Evolutionary conservation across 331 rosid genomes (phyloP), one percentile per base, ranked within the genome.

Genomic region (Dryas integrifolia): DNA sequence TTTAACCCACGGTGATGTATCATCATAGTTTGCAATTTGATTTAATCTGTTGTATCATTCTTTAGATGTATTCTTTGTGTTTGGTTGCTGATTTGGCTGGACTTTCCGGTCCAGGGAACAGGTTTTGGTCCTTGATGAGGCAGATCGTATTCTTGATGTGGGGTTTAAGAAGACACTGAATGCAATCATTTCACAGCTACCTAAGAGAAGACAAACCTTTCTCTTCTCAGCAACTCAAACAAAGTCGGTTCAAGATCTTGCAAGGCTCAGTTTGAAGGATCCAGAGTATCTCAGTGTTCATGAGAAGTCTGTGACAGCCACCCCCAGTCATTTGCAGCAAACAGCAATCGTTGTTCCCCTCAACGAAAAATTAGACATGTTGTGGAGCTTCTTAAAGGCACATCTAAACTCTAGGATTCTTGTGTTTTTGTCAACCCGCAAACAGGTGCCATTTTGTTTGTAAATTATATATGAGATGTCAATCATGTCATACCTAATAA

Each of bases 181-280:
- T 82, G 98, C 96, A 15, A 88, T 94, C 74, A 74, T 94, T 71
- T 91, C 98, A n/a, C 97, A 94, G 67, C 88, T 94, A 26, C 98
- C 97, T 44, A 94, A 86, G 79, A 79, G 66, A 44, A 89, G 98
- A 72, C 97, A 94, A 79, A 94, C 97, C 58, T 72, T 91, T 76
- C 97, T 94, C 18, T 91, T 91, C 83, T 94, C 98, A 1, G 98
- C 98, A 63, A 94, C 98, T 69, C 97, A 91, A 77, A 91, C 96
- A 7, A 94, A 89, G 82, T 83, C 89, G 1, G 72, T 94, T 80
- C 89, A 91, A 82, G 96, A 89, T 84, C 97, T 94, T 77, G 96
- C 96, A 55, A 84, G 98, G 74, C 89, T 94, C 53, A 91, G 98
- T 88, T 87, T 95, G 85, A 91, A 91, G 84, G 97, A 95, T 80